These are phyloP conservation scores for Thamnidium elegans DNA, from an alignment of 192 early-diverging fungal genomes.

Conservation along the genomic window DNA sequence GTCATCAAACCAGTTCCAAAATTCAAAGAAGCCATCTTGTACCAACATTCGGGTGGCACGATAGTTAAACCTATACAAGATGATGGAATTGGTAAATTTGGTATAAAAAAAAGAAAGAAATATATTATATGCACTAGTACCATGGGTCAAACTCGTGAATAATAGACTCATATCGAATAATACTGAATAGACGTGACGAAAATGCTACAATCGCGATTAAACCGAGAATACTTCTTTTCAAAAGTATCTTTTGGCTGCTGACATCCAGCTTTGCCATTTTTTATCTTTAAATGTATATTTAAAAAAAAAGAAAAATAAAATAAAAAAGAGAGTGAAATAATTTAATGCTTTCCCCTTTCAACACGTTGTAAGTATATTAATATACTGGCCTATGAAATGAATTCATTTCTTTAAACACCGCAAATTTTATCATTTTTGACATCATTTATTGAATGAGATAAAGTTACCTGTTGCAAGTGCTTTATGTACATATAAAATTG, in stretches of 20 bases:
- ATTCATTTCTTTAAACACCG: too few relatives aligned
- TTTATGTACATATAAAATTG: too few relatives aligned
- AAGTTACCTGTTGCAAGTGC: too few relatives aligned
- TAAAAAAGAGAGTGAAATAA: too few relatives aligned
- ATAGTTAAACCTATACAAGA: constrained; percentile 82
- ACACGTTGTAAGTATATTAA: too few relatives aligned
- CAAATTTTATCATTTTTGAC: too few relatives aligned
- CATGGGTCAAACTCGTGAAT: constrained; percentile 99
- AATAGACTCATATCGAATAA: constrained; percentile 96
- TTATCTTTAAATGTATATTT: not conserved
- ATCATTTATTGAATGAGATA: too few relatives aligned
- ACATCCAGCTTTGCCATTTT: constrained; percentile 36
- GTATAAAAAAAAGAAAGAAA: constrained; percentile 3
- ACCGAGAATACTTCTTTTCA: constrained; percentile 86
- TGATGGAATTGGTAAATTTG: too few relatives aligned
- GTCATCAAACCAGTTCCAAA: constrained; percentile 99
- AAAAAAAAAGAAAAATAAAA: not conserved
- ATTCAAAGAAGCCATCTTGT: constrained; percentile 93
- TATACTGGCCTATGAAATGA: too few relatives aligned
- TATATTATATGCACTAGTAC: constrained; percentile 22
- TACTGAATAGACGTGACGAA: constrained; percentile 92
- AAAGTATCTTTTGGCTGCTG: constrained; percentile 49
- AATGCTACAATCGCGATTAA: constrained; percentile 87
- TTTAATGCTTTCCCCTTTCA: too few relatives aligned
- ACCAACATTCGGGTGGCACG: constrained; percentile 91